Evolutionary conservation across 805 yeast genomes (phyloP), one percentile per base, ranked within the genome.

Genomic region (Nakazawaea pomicola): DNA sequence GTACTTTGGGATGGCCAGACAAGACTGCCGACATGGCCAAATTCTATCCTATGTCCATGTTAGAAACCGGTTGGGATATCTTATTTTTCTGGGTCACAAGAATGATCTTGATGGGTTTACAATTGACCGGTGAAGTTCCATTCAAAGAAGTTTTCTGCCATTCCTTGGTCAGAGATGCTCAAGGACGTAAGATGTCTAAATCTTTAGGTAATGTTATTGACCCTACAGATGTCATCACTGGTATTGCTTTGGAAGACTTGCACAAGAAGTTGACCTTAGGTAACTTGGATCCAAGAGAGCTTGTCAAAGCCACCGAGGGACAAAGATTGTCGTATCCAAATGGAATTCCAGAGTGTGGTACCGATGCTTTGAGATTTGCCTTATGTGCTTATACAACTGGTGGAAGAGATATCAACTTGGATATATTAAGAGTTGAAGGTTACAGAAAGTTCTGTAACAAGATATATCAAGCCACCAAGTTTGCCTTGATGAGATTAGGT

Each of bases 21-120:
- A 67, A 76, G 58, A 74, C 90, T 41, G 55, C 62, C 39, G 99
- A 93, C 60, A 64, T 88, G 74, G 72, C 77, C 53, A 65, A 66
- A 39, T 93, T 87, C 67, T 83, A 78, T 58, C 98, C 99, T 52
- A 83, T 89, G 81, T 81, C 95, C 20, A 71, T 93, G 84, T 71
- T 93, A 57, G 99, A 93, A 68, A 93, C 99, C 38, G 99, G 99
- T 54, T 93, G 99, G 99, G 99, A 91, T 71, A 91, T 91, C 60
- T 72, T 93, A 59, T 93, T 93, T 78, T 93, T 93, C 83, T 93
- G 99, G 99, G 98, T 93, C 40, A 76, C 93, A 21, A 80, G 99
- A 68, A 93, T 93, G 99, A 83, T 91, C 49, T 74, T 91, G 68
- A 70, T 93, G 58, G 93, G 96, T 48, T 62, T 89, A 54, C 90